Conservation (phyloP, 192 early-diverging fungal species). For the Mortierella hygrophila region DNA sequence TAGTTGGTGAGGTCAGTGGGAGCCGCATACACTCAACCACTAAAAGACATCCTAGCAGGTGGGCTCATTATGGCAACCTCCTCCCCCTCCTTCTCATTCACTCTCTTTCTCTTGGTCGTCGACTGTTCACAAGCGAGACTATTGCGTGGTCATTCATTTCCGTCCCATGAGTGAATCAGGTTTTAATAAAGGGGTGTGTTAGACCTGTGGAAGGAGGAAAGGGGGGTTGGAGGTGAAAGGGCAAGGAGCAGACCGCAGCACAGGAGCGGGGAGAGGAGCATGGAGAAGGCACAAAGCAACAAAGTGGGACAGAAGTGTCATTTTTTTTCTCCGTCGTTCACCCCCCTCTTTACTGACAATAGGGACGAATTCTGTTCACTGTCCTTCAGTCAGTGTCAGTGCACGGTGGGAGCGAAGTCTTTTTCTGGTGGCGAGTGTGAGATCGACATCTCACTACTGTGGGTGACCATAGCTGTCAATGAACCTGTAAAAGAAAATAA, state of each 20-base stretch:
- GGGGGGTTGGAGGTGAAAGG: background rate
- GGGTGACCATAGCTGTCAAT: background rate
- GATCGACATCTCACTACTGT: background rate
- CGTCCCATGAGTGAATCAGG: background rate
- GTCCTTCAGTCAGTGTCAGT: background rate
- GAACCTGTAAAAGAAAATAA: background rate
- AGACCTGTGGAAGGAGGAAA: background rate
- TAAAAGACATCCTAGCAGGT: background rate
- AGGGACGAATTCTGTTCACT: background rate
- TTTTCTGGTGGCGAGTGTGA: background rate
- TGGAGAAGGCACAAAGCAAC: background rate
- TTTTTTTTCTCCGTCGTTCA: background rate
- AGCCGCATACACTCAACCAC: background rate
- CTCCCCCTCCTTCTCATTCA: background rate
- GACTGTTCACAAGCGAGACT: background rate
- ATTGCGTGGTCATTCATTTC: background rate
- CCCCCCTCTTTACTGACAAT: background rate
- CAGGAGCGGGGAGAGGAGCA: background rate
- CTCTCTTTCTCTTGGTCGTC: background rate
- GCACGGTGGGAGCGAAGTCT: background rate
- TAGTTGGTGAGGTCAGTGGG: background rate
- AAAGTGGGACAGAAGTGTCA: background rate
- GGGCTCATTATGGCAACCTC: background rate
- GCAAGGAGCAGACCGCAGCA: constrained; percentile 2
- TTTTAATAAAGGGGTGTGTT: background rate